Evolutionary conservation across 192 early-diverging fungal species (phyloP).

Genomic region (Rhizophagus prolifer): DNA sequence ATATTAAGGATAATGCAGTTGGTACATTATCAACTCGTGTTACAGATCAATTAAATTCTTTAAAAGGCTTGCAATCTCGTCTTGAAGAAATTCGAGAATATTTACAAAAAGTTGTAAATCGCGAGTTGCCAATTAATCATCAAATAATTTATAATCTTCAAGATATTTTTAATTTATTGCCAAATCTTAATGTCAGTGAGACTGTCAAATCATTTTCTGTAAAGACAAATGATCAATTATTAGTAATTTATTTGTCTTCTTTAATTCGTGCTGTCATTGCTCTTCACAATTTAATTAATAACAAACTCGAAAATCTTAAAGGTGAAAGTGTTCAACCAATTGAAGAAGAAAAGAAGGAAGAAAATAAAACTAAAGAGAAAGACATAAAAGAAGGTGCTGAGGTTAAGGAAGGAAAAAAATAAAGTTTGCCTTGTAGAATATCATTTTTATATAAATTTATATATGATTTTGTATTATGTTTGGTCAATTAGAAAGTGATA

Average conservation of each 20-base stretch:
- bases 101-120: constrained; percentile 83
- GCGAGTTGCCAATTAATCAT: constrained; percentile 89
- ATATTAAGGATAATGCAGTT: constrained; percentile 97
- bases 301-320: constrained; percentile 90
- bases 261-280: constrained; percentile 95
- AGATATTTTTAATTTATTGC: constrained; percentile 97
- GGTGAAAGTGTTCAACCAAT: constrained; percentile 52
- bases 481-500: too few relatives aligned
- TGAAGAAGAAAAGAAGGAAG: constrained; percentile 41
- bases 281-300: constrained; percentile 94
- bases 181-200: constrained; percentile 81
- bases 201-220: constrained; percentile 83
- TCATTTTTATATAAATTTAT: not conserved
- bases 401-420: not conserved
- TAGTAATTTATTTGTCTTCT: constrained; percentile 90
- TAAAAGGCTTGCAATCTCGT: constrained; percentile 84
- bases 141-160: constrained; percentile 98
- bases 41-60: constrained; percentile 85
- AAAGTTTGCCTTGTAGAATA: not conserved
- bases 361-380: constrained; percentile 38
- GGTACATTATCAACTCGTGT: constrained; percentile 94
- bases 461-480: not conserved
- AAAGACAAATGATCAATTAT: constrained; percentile 94
- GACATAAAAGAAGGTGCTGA: constrained; percentile 23
- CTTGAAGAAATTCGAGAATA: constrained; percentile 88